phyloP scores from a whole-genome alignment of 441 rosid genomes.

The Lepidium campestre region DNA sequence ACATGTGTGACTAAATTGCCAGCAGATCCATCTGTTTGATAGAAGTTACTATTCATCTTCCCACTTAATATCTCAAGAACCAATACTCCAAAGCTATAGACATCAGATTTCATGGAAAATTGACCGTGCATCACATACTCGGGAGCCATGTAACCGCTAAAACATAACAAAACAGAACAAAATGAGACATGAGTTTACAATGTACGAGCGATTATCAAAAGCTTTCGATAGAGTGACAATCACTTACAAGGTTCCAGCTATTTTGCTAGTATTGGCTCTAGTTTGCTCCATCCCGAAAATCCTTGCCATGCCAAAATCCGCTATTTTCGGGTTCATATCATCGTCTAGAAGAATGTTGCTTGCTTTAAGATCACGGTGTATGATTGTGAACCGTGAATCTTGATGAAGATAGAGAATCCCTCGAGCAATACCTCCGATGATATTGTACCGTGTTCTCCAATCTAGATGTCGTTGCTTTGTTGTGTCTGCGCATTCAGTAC shows the following conservation, averaged over 20 bases:
- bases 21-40: not conserved
- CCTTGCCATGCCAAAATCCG: slow-evolving; percentile 40
- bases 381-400: slow-evolving; percentile 37
- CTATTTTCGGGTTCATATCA: slow-evolving; percentile 23
- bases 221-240: not conserved
- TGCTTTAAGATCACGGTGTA: slow-evolving; percentile 20
- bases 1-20: slow-evolving; percentile 31
- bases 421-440: slow-evolving; percentile 41
- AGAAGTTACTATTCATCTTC: slow-evolving; percentile 21
- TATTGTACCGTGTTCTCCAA: slow-evolving; percentile 26
- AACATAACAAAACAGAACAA: not conserved
- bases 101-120: slow-evolving; percentile 31
- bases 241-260: slow-evolving; percentile 53
- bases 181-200: not conserved
- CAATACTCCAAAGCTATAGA: slow-evolving; percentile 38
- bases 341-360: slow-evolving; percentile 21
- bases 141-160: slow-evolving; percentile 22
- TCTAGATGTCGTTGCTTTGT: slow-evolving; percentile 8
- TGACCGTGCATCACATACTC: slow-evolving; percentile 15
- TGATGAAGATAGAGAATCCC: slow-evolving; percentile 53
- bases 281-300: slow-evolving; percentile 28
- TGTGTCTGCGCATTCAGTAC: slow-evolving; percentile 16
- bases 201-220: not conserved
- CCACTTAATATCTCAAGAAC: slow-evolving; percentile 42
- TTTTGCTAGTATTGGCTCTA: slow-evolving; percentile 29